Conservation (phyloP, 2,329 filamentous ascomycete genomes). For the Scytalidium sp. region DNA sequence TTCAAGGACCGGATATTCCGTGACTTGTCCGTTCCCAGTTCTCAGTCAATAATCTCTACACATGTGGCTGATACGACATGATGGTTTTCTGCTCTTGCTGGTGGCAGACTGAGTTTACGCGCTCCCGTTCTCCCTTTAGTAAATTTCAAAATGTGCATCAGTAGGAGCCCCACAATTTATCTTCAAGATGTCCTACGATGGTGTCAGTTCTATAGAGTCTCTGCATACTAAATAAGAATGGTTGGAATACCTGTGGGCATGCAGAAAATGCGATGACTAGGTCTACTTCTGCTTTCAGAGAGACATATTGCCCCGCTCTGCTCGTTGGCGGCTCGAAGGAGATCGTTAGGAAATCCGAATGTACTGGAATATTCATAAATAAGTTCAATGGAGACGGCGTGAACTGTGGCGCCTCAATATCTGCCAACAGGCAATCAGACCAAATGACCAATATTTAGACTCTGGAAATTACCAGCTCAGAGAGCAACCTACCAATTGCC, state of each 20-base stretch:
- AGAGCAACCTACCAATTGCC: conserved; percentile 11
- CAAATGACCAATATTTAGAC: neutral
- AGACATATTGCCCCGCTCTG: conserved; percentile 15
- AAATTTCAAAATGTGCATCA: conserved; percentile 20
- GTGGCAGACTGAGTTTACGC: no score
- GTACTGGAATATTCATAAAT: conserved; percentile 24
- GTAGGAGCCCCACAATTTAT: conserved; percentile 20
- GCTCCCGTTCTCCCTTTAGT: no score
- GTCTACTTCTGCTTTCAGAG: conserved; percentile 18
- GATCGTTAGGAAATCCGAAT: conserved; percentile 15
- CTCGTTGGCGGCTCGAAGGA: conserved; percentile 19
- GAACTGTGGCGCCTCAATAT: conserved; percentile 16
- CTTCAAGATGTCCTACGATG: conserved; percentile 17
- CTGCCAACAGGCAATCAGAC: conserved; percentile 5
- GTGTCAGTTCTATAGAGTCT: neutral
- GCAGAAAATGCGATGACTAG: conserved; percentile 20
- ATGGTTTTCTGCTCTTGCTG: neutral
- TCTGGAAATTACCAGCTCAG: neutral
- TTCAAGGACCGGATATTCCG: neutral
- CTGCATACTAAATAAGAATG: neutral
- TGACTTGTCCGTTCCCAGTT: no score
- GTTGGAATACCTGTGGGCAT: conserved; percentile 18
- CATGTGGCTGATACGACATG: no score
- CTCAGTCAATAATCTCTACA: no score
- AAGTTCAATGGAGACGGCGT: conserved; percentile 20